Evolutionary conservation across 2,329 filamentous ascomycete genomes (phyloP).

Genomic region (Teratosphaeria zuluensis): DNA sequence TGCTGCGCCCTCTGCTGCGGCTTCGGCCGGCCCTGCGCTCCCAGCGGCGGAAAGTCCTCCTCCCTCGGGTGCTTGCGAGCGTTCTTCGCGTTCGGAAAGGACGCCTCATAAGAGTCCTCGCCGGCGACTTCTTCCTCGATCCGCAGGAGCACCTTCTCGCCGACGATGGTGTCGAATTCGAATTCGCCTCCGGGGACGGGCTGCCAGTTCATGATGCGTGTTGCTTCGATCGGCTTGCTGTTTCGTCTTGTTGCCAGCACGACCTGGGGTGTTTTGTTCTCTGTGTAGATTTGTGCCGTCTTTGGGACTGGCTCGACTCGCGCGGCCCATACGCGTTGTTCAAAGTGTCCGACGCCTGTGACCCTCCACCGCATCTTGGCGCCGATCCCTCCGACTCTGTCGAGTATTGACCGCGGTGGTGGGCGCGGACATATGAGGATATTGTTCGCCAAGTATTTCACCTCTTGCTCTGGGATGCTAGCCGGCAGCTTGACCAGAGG

Average conservation of each 20-base stretch:
- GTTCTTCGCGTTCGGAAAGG: slow-evolving; percentile 49
- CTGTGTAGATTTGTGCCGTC: slow-evolving; percentile 62
- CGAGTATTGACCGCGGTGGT: slow-evolving; percentile 60
- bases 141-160: slow-evolving; percentile 74
- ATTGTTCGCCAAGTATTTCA: slow-evolving; percentile 77
- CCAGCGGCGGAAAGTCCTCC: slow-evolving; percentile 36
- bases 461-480: slow-evolving; percentile 55
- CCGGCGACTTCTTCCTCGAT: slow-evolving; percentile 62
- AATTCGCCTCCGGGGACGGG: slow-evolving; percentile 56
- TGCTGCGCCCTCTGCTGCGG: slow-evolving; percentile 18
- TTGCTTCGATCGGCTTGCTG: slow-evolving; percentile 67
- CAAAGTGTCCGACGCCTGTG: slow-evolving; percentile 61
- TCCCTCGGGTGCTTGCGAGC: slow-evolving; percentile 55
- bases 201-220: slow-evolving; percentile 75
- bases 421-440: slow-evolving; percentile 80
- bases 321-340: slow-evolving; percentile 82
- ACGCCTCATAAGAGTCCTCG: slow-evolving; percentile 55
- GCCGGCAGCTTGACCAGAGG: slow-evolving; percentile 57
- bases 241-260: slow-evolving; percentile 72
- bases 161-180: slow-evolving; percentile 72
- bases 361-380: slow-evolving; percentile 78
- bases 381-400: slow-evolving; percentile 80
- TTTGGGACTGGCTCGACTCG: slow-evolving; percentile 63
- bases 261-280: slow-evolving; percentile 67
- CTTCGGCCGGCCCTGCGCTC: slow-evolving; percentile 19